phyloP scores from a whole-genome alignment of 495 filamentous ascomycete species.

The Aspergillus sclerotioniger region DNA sequence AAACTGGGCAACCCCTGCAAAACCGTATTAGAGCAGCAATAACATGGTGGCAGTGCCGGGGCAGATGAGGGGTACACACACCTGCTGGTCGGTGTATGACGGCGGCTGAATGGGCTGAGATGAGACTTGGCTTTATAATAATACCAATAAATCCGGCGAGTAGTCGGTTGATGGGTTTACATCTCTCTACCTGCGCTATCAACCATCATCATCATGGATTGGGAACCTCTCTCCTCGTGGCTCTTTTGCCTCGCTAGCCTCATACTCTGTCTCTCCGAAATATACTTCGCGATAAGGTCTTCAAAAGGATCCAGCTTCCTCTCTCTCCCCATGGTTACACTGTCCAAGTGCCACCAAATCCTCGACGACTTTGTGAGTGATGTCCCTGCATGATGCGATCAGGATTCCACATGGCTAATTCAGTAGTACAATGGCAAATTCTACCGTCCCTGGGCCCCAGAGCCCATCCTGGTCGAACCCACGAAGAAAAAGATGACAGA shows the following conservation, averaged over 20 bases:
- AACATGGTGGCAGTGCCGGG: no score
- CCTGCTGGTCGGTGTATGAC: no score
- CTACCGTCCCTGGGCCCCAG: constrained; percentile 8
- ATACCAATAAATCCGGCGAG: not conserved
- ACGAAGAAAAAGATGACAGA: constrained; percentile 11
- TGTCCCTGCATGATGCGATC: not conserved
- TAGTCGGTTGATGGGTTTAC: not conserved
- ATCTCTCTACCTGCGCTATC: not conserved
- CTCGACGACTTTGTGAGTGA: not conserved
- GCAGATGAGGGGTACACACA: no score
- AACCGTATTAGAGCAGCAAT: no score
- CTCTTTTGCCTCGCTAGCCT: not conserved
- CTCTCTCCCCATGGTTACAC: not conserved
- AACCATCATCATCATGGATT: not conserved
- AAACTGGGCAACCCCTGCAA: no score
- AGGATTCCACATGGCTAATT: not conserved
- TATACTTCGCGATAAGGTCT: not conserved
- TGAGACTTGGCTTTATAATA: not conserved
- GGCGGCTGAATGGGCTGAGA: not conserved
- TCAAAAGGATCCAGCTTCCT: not conserved
- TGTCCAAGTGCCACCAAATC: not conserved
- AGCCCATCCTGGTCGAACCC: constrained; percentile 1
- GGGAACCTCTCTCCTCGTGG: not conserved
- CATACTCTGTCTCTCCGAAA: not conserved
- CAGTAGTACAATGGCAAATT: constrained; percentile 2